A percentile compares a stretch with the other conserved stretches of the same genome.
phyloP scores from a whole-genome alignment of 148 eudicot species.

The Fagopyrum homotropicum region DNA sequence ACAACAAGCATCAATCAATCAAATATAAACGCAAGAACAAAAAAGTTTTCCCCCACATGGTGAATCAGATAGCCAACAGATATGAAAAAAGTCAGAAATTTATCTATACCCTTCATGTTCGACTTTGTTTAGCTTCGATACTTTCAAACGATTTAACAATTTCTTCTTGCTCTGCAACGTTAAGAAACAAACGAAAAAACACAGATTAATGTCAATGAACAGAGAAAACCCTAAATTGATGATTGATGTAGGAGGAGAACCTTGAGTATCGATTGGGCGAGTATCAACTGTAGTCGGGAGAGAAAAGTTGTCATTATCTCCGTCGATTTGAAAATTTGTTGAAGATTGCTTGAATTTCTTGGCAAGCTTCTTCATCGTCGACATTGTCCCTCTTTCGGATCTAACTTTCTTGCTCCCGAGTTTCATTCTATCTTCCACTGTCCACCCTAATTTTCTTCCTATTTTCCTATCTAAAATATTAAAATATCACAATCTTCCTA shows the following conservation, averaged over 20 bases:
- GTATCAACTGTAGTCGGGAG: conserved; percentile 68
- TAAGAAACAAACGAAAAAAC: background rate
- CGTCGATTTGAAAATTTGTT: conserved; percentile 7
- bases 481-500: too few species aligned
- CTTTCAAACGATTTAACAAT: conserved; percentile 70
- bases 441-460: background rate
- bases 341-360: conserved; percentile 41
- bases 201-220: background rate
- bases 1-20: conserved; percentile 21
- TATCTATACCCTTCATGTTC: conserved; percentile 59
- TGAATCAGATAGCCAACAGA: background rate
- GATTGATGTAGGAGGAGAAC: conserved; percentile 20
- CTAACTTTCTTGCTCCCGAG: background rate
- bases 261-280: conserved; percentile 74
- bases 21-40: conserved; percentile 1
- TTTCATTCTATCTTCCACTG: background rate
- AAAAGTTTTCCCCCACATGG: background rate
- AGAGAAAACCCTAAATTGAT: conserved; percentile 15
- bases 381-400: conserved; percentile 10
- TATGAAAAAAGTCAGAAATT: background rate
- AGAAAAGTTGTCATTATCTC: conserved; percentile 33
- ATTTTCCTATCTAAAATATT: background rate
- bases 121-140: conserved; percentile 56
- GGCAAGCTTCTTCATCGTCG: conserved; percentile 47
- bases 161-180: conserved; percentile 77